Evolutionary conservation across 2,329 filamentous ascomycete species (phyloP).

Genomic region (Pseudocercospora cruenta): DNA sequence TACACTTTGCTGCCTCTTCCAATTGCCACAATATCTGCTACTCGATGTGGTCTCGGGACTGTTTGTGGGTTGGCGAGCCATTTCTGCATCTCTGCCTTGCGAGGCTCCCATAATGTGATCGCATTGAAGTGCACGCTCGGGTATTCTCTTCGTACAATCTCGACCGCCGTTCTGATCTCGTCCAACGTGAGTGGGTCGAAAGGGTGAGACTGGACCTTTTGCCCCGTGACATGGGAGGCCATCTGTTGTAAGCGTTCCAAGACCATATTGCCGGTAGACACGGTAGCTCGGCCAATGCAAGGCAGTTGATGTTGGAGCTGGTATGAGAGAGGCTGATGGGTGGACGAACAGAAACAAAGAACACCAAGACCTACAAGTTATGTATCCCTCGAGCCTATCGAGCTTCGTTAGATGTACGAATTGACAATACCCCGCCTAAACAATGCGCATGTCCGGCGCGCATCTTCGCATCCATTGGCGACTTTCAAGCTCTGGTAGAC

Average conservation of each 20-base stretch:
- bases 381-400: neutral
- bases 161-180: conserved; percentile 74
- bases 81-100: conserved; percentile 78
- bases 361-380: conserved; percentile 8
- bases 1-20: conserved; percentile 76
- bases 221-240: conserved; percentile 63
- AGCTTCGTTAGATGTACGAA: neutral
- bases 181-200: conserved; percentile 73
- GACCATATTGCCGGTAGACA: conserved; percentile 29
- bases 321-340: neutral
- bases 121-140: conserved; percentile 81
- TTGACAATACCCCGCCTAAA: conserved; percentile 5
- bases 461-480: conserved; percentile 6
- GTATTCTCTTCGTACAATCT: conserved; percentile 70
- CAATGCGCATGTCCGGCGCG: conserved; percentile 1
- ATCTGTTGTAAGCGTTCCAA: conserved; percentile 46
- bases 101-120: conserved; percentile 80
- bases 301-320: neutral
- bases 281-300: neutral
- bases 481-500: conserved; percentile 1
- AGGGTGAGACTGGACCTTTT: conserved; percentile 64
- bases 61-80: conserved; percentile 72
- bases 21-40: conserved; percentile 84
- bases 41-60: conserved; percentile 65
- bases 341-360: neutral